Base-by-base conservation (phyloP, 148 eudicot species). In the Cornus florida region DNA sequence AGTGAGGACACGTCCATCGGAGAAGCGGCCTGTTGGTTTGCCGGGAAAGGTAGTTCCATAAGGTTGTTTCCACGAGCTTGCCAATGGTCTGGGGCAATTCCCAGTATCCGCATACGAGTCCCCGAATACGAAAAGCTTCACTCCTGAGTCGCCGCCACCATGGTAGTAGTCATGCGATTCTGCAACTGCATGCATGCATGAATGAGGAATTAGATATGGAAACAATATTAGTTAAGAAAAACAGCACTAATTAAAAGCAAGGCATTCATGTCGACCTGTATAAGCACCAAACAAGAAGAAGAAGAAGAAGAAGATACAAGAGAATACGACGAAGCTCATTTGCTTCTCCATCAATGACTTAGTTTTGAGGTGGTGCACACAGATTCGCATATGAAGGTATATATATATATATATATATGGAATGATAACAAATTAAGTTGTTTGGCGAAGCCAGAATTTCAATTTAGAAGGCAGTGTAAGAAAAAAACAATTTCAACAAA, bases 31-130 rank as follows among this genome's bases (percentile, higher is more conserved):
- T 4, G 90, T 67, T 9, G 90, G 90, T 22, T 81, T 73, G 8
- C 88, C 86, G 6, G 90, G 90, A 38, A 82, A 87, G 22, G 86
- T 87, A 68, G 73, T 59, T 9, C 90, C 90, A 39, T 80, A 85
- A 2, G 90, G 90, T 1, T n/a, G 72, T 22, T 80, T 83, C 90
- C 90, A 87, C 1, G 86, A 66, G 68, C 32, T 6, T 0, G 75
- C 72, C 0, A 33, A 13, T 0, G 81, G 10, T 72, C 78, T 78
- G 31, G 77, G 67, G 57, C 38, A 69, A 24, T 87, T 87, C 90
- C n/a, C n/a, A n/a, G n/a, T n/a, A n/a, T n/a, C n/a, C n/a, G n/a
- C n/a, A n/a, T n/a, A n/a, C n/a, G n/a, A n/a, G n/a, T n/a, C n/a
- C 48, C 90, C 90, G 14, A 87, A 87, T 16, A 85, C 88, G 56